These are phyloP conservation scores for Colletotrichum chrysophilum DNA, from an alignment of 2,329 filamentous ascomycete species.

Conservation along the genomic window DNA sequence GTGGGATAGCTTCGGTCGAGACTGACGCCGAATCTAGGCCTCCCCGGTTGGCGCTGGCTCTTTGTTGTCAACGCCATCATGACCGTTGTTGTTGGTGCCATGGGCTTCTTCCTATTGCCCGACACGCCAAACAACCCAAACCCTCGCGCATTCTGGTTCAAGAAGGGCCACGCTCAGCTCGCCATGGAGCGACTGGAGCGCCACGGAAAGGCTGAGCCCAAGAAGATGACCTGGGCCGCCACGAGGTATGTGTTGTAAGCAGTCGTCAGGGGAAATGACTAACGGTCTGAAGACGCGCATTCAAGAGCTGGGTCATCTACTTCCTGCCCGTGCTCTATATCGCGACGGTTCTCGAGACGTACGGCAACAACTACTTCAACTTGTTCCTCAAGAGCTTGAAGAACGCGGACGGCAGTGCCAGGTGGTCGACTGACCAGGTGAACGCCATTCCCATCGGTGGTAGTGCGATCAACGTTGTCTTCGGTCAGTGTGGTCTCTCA, in stretches of 20 bases:
- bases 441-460: slow-evolving; percentile 16
- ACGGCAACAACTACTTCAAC: slow-evolving; percentile 16
- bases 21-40: slow-evolving; percentile 39
- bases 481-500: slow-evolving; percentile 10
- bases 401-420: slow-evolving; percentile 19
- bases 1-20: slow-evolving; percentile 19
- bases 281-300: slow-evolving; percentile 6
- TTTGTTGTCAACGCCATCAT: slow-evolving; percentile 43
- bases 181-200: slow-evolving; percentile 17
- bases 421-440: slow-evolving; percentile 12
- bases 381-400: slow-evolving; percentile 18
- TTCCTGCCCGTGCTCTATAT: slow-evolving; percentile 15
- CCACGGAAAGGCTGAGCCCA: slow-evolving; percentile 23
- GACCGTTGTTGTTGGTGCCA: slow-evolving; percentile 24
- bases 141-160: slow-evolving; percentile 16
- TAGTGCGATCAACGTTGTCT: slow-evolving; percentile 16
- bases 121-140: slow-evolving; percentile 29
- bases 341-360: slow-evolving; percentile 11
- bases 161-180: slow-evolving; percentile 10
- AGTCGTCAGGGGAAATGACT: not conserved
- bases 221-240: slow-evolving; percentile 29
- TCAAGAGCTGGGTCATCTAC: slow-evolving; percentile 18
- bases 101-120: slow-evolving; percentile 20
- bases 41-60: slow-evolving; percentile 46
- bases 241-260: slow-evolving; percentile 19